phyloP scores from a whole-genome alignment of 352 stramenopile genomes.

The Peronospora belbahrii region DNA sequence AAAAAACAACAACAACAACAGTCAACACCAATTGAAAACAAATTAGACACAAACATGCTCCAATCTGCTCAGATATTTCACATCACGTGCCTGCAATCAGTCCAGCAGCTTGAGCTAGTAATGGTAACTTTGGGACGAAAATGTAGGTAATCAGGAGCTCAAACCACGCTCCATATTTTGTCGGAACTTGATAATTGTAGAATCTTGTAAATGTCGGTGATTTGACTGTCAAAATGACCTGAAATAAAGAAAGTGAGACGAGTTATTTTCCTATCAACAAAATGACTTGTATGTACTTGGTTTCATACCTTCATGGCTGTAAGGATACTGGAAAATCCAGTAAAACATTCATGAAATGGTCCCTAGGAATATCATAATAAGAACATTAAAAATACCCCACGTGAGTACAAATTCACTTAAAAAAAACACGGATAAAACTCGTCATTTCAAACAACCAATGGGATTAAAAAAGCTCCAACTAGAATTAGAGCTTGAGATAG shows the following conservation, averaged over 20 bases:
- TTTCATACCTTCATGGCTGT: constrained; percentile 65
- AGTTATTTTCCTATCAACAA: too few relatives aligned
- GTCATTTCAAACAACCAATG: constrained; percentile 16
- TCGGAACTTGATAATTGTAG: constrained; percentile 69
- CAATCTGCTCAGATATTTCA: not conserved
- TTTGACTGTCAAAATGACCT: constrained; percentile 78
- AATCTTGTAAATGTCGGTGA: constrained; percentile 55
- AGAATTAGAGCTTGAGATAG: constrained; percentile 62
- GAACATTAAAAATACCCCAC: not conserved
- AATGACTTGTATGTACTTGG: too few relatives aligned
- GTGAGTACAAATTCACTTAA: too few relatives aligned
- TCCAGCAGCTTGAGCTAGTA: constrained; percentile 82
- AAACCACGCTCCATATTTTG: constrained; percentile 84
- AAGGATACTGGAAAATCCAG: constrained; percentile 72
- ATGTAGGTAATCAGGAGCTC: constrained; percentile 82
- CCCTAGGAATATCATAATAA: constrained; percentile 12
- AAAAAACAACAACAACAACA: too few relatives aligned
- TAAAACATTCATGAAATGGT: constrained; percentile 48
- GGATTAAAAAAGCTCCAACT: constrained; percentile 27
- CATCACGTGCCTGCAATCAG: constrained; percentile 62
- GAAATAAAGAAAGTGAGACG: constrained; percentile 18
- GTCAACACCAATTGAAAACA: too few relatives aligned
- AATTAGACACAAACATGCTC: too few relatives aligned
- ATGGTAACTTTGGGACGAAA: constrained; percentile 68
- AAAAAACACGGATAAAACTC: too few relatives aligned